phyloP scores from a whole-genome alignment of 768 basidiomycete genomes.

The Leccinum longicurvipes region DNA sequence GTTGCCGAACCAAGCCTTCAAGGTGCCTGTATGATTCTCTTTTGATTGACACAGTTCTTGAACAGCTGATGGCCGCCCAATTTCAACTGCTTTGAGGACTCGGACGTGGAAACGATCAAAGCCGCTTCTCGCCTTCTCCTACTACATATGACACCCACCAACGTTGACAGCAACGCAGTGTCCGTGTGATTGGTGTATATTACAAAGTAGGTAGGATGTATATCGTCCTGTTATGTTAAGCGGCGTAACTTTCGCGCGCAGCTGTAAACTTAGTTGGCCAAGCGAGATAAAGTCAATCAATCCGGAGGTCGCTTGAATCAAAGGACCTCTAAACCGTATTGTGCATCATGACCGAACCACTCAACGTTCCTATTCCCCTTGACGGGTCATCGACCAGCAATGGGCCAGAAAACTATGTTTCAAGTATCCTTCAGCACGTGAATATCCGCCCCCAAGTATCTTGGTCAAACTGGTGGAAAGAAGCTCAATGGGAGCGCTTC shows the following conservation, averaged over 20 bases:
- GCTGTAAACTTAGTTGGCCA: not conserved
- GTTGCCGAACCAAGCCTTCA: not conserved
- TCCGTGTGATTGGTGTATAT: too few relatives aligned
- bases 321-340: not conserved
- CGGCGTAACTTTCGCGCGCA: too few relatives aligned
- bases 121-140: not conserved
- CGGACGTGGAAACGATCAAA: not conserved
- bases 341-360: not conserved
- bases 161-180: not conserved
- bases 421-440: slow-evolving; percentile 56
- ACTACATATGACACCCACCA: not conserved
- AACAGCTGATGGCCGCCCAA: not conserved
- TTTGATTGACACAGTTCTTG: not conserved
- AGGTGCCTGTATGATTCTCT: not conserved
- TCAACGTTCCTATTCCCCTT: not conserved
- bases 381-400: slow-evolving; percentile 33
- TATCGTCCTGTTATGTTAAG: not conserved
- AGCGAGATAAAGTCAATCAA: not conserved
- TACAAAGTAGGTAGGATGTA: not conserved
- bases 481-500: slow-evolving; percentile 71
- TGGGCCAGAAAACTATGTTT: slow-evolving; percentile 72
- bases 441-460: slow-evolving; percentile 61
- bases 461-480: slow-evolving; percentile 50
- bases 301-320: not conserved
- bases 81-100: not conserved